A percentile compares a stretch with the other conserved stretches of the same genome.
Conservation (phyloP, 2,329 filamentous ascomycete genomes). For the Bipolaris zeicola region DNA sequence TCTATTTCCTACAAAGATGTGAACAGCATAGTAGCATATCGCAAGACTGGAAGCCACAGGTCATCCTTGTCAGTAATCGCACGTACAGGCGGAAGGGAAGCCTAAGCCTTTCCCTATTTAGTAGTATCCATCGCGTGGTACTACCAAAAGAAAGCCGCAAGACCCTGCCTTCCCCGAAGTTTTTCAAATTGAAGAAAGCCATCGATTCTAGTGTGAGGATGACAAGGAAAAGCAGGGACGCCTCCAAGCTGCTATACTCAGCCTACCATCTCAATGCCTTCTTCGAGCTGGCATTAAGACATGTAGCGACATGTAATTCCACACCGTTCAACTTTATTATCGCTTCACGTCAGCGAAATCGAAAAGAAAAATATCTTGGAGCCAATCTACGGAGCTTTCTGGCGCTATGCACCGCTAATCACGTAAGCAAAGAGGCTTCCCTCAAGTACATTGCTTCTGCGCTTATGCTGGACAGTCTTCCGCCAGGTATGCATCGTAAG, state of each 20-base stretch:
- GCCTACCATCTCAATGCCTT: slow-evolving; percentile 16
- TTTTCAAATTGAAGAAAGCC: slow-evolving; percentile 8
- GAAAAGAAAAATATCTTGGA: slow-evolving; percentile 11
- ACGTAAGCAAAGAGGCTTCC: slow-evolving; percentile 5
- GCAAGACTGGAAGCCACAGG: slow-evolving; percentile 5
- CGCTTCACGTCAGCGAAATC: slow-evolving; percentile 10
- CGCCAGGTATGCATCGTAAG: slow-evolving; percentile 17
- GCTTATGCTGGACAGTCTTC: slow-evolving; percentile 12
- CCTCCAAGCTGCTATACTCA: slow-evolving; percentile 16
- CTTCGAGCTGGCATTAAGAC: slow-evolving; percentile 13
- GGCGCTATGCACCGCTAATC: slow-evolving; percentile 2
- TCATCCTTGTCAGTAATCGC: slow-evolving; percentile 16
- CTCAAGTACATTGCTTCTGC: slow-evolving; percentile 12
- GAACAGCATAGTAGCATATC: background rate
- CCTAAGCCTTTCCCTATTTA: background rate
- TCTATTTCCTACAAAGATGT: slow-evolving; percentile 12
- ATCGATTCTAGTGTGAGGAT: slow-evolving; percentile 6
- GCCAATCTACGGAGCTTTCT: slow-evolving; percentile 11
- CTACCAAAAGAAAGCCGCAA: slow-evolving; percentile 2
- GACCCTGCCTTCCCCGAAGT: background rate
- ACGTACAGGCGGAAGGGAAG: background rate
- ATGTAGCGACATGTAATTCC: slow-evolving; percentile 3
- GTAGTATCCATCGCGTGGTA: background rate
- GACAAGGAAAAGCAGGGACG: slow-evolving; percentile 11
- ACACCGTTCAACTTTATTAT: slow-evolving; percentile 12